Evolutionary conservation across 1,139 yeast species (phyloP).

Genomic region (Candida mesenterica): DNA sequence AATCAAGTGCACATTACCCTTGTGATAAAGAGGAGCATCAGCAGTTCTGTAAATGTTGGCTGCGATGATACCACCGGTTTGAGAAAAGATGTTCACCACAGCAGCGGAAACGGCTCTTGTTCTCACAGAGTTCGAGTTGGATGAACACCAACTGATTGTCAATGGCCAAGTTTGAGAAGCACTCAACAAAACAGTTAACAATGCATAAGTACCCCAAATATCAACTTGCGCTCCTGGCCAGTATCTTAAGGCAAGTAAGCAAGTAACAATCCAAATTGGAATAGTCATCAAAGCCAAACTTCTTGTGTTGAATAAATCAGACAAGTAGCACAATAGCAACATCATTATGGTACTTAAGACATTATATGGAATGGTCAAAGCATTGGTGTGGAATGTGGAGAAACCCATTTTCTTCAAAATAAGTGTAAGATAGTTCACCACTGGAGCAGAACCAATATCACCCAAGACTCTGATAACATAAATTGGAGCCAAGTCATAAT

Average conservation of each 20-base stretch:
- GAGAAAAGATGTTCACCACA: constrained; percentile 22
- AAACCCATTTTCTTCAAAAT: constrained; percentile 54
- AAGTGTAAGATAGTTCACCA: constrained; percentile 50
- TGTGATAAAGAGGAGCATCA: constrained; percentile 26
- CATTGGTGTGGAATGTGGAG: constrained; percentile 50
- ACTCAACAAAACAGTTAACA: constrained; percentile 20
- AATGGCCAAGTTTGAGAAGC: constrained; percentile 21
- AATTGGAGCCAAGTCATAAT: constrained; percentile 57
- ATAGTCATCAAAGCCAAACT: constrained; percentile 17
- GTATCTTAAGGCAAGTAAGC: constrained; percentile 17
- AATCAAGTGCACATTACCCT: constrained; percentile 25
- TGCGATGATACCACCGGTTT: constrained; percentile 17
- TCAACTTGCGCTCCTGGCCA: constrained; percentile 21
- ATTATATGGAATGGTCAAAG: constrained; percentile 52
- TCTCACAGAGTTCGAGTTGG: constrained; percentile 21
- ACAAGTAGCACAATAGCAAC: constrained; percentile 35
- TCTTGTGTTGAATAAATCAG: constrained; percentile 40
- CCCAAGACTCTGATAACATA: constrained; percentile 50
- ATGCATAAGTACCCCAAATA: constrained; percentile 22
- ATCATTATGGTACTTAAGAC: constrained; percentile 38
- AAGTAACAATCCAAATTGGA: constrained; percentile 20
- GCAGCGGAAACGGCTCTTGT: constrained; percentile 25
- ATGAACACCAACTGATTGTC: constrained; percentile 21
- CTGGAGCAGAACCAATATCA: constrained; percentile 43
- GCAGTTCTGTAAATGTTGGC: constrained; percentile 26